A percentile compares a stretch with the other conserved stretches of the same genome.
Conservation (phyloP, 139 green algal genomes). For the Yamagishiella unicocca region DNA sequence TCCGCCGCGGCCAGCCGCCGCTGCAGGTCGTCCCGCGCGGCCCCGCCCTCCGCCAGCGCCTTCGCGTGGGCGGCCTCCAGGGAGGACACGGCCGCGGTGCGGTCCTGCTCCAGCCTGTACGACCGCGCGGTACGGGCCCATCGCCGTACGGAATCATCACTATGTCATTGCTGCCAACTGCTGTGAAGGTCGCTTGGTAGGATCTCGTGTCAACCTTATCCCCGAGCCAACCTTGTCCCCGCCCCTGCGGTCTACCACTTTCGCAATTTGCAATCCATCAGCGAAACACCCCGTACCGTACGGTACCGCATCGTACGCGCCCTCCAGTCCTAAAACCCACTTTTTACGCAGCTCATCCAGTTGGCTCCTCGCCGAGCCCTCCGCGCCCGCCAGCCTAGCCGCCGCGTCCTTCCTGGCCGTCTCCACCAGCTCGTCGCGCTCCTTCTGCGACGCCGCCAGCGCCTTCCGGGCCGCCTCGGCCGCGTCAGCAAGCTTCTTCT, state of each 20-base stretch:
- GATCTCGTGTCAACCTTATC: too few relatives aligned
- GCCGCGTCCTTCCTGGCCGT: slow-evolving; percentile 20
- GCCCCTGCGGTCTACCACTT: too few relatives aligned
- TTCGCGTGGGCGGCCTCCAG: slow-evolving; percentile 7
- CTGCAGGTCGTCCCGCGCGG: slow-evolving; percentile 5
- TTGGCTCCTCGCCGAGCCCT: slow-evolving; percentile 16
- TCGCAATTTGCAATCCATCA: too few relatives aligned
- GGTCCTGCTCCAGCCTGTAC: slow-evolving; percentile 30
- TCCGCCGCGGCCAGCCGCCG: slow-evolving; percentile 28
- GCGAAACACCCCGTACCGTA: too few relatives aligned
- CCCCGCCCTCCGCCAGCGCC: neutral
- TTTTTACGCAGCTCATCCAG: slow-evolving; percentile 40
- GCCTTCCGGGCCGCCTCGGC: slow-evolving; percentile 33
- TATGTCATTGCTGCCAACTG: too few relatives aligned
- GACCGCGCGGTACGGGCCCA: too few relatives aligned
- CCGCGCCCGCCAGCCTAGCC: slow-evolving; percentile 21
- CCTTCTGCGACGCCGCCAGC: slow-evolving; percentile 13
- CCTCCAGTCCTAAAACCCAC: slow-evolving; percentile 12
- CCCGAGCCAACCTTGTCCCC: too few relatives aligned
- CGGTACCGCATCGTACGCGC: neutral
- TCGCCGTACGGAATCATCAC: too few relatives aligned
- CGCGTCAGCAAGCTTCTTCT: slow-evolving; percentile 13
- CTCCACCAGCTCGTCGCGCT: slow-evolving; percentile 10
- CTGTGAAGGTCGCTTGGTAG: too few relatives aligned
- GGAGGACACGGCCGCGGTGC: neutral